Conservation (phyloP, 805 yeast species). For the Wickerhamiella qilinensis region DNA sequence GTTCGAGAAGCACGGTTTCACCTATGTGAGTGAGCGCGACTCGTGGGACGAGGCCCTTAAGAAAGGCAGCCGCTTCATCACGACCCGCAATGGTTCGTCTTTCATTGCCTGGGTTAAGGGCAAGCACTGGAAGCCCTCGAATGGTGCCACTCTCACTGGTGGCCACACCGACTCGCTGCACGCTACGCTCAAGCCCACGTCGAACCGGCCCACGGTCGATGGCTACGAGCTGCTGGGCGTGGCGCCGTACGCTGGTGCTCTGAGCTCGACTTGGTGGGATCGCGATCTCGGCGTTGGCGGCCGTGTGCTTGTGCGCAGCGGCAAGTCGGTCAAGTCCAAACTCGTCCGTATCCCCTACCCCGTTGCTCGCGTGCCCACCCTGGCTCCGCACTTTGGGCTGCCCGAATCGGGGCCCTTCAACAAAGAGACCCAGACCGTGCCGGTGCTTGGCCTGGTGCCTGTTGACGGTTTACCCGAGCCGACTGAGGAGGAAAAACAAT, state of each 20-base stretch:
- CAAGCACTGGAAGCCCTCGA: constrained; percentile 42
- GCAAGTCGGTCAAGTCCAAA: constrained; percentile 21
- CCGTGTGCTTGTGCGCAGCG: constrained; percentile 38
- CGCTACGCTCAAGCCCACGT: constrained; percentile 53
- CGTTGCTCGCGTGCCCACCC: constrained; percentile 63
- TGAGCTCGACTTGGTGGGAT: constrained; percentile 38
- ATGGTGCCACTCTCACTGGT: constrained; percentile 52
- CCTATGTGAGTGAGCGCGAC: constrained; percentile 45
- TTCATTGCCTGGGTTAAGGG: constrained; percentile 61
- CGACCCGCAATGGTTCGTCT: constrained; percentile 52
- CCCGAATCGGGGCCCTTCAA: constrained; percentile 58
- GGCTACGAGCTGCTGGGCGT: constrained; percentile 70
- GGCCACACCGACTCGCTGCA: constrained; percentile 65
- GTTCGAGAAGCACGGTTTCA: constrained; percentile 46
- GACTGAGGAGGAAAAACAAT: constrained; percentile 44
- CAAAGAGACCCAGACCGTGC: constrained; percentile 65
- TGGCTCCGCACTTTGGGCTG: constrained; percentile 77
- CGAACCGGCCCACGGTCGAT: constrained; percentile 42
- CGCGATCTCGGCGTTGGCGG: constrained; percentile 81
- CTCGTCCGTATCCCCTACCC: constrained; percentile 26
- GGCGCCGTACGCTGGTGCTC: constrained; percentile 61
- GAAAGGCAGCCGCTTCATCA: constrained; percentile 36
- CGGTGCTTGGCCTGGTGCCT: constrained; percentile 48
- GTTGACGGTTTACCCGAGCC: constrained; percentile 22
- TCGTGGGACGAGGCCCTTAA: constrained; percentile 31